A percentile compares a stretch with the other conserved stretches of the same genome.
Evolutionary conservation across 306 rosid genomes (phyloP).

Genomic region (Begonia loranthoides): DNA sequence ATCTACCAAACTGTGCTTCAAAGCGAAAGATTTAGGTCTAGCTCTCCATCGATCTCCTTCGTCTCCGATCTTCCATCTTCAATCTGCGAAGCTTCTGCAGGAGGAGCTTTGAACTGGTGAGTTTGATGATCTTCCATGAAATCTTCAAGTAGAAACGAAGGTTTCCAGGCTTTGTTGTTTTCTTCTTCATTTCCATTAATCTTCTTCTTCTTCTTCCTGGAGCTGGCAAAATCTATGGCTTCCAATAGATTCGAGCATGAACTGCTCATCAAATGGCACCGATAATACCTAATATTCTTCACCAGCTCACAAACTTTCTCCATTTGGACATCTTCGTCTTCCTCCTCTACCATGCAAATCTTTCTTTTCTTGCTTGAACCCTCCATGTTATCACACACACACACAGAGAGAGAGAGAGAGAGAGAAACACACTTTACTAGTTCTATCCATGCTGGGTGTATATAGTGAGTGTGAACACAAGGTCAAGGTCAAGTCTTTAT

Average conservation of each 20-base stretch:
- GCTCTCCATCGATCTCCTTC: not conserved
- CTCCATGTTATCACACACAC: constrained; percentile 21
- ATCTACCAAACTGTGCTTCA: too few relatives aligned
- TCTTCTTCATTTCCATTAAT: constrained; percentile 1
- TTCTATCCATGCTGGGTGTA: too few relatives aligned
- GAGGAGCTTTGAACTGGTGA: not conserved
- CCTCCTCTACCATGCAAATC: constrained; percentile 4
- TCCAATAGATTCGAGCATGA: too few relatives aligned
- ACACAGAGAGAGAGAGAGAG: not conserved
- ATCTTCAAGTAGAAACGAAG: constrained; percentile 36
- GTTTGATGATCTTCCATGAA: constrained; percentile 20
- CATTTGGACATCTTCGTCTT: constrained; percentile 31
- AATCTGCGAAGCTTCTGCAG: too few relatives aligned
- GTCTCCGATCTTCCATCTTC: not conserved
- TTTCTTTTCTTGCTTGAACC: constrained; percentile 30
- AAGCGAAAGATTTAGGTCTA: too few relatives aligned
- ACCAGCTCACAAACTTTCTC: constrained; percentile 33
- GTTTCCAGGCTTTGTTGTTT: constrained; percentile 27
- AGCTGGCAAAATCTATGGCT: too few relatives aligned
- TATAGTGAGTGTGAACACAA: too few relatives aligned
- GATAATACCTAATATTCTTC: constrained; percentile 25
- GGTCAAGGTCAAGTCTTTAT: too few relatives aligned
- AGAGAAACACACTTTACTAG: not conserved
- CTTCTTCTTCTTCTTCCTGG: constrained; percentile 1
- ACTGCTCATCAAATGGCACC: too few relatives aligned